Conservation (phyloP, 805 yeast genomes). For the Sugiyamaella americana region DNA sequence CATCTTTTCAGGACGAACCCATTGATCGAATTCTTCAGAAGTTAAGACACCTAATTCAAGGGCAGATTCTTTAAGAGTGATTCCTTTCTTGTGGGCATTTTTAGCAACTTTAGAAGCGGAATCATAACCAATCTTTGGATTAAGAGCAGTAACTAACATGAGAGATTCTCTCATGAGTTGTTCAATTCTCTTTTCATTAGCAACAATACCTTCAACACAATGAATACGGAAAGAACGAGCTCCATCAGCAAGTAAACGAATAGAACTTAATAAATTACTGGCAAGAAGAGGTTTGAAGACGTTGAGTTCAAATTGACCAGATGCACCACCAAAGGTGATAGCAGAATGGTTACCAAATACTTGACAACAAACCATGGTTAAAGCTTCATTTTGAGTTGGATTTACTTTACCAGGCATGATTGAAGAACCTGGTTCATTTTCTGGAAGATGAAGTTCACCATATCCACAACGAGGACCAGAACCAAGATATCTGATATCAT, state of each 20-base stretch:
- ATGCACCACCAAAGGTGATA: slow-evolving; percentile 95
- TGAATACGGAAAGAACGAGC: slow-evolving; percentile 81
- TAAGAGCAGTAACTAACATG: slow-evolving; percentile 97
- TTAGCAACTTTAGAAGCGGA: slow-evolving; percentile 96
- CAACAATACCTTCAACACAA: slow-evolving; percentile 92
- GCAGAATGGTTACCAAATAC: slow-evolving; percentile 95
- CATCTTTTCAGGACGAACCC: slow-evolving; percentile 98
- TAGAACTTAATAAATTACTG: slow-evolving; percentile 79
- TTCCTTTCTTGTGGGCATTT: slow-evolving; percentile 96
- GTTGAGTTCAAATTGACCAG: slow-evolving; percentile 97
- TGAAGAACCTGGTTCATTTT: slow-evolving; percentile 98
- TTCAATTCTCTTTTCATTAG: slow-evolving; percentile 80
- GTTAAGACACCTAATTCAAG: slow-evolving; percentile 59
- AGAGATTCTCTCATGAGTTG: slow-evolving; percentile 88
- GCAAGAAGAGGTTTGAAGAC: slow-evolving; percentile 97
- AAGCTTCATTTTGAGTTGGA: slow-evolving; percentile 98
- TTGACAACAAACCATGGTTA: slow-evolving; percentile 97
- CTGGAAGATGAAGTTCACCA: slow-evolving; percentile 92
- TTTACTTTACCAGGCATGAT: slow-evolving; percentile 99
- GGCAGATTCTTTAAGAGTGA: slow-evolving; percentile 92
- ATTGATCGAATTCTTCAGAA: slow-evolving; percentile 70
- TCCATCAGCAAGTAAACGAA: slow-evolving; percentile 87
- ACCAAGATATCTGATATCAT: slow-evolving; percentile 96
- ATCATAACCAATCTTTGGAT: slow-evolving; percentile 98
- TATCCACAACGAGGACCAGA: slow-evolving; percentile 99